Percentiles rank a stretch among this genome's conserved stretches.
Evolutionary conservation across 495 filamentous ascomycete species (phyloP).

Genomic region (Penicillium bialowiezense): DNA sequence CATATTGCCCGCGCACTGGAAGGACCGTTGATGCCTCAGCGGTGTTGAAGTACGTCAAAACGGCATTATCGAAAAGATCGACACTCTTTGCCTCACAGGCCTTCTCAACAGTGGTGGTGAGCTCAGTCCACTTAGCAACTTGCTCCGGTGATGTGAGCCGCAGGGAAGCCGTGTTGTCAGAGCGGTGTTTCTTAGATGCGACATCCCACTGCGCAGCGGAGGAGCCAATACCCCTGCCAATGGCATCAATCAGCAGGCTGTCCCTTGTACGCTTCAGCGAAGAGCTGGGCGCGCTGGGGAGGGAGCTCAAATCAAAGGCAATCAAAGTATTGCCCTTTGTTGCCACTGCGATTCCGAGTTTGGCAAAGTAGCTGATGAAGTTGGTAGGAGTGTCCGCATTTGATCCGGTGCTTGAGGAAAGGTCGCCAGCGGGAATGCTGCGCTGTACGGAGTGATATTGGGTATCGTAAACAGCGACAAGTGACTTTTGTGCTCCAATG

Average conservation of each 20-base stretch:
- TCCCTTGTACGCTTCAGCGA: slow-evolving; percentile 60
- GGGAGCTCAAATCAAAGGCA: slow-evolving; percentile 62
- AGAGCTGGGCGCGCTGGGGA: slow-evolving; percentile 39
- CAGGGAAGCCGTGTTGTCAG: slow-evolving; percentile 28
- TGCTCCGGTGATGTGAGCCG: slow-evolving; percentile 35
- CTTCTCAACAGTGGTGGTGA: slow-evolving; percentile 28
- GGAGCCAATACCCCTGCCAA: slow-evolving; percentile 54
- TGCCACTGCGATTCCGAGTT: slow-evolving; percentile 60
- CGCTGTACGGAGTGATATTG: slow-evolving; percentile 62
- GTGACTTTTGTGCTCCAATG: slow-evolving; percentile 43
- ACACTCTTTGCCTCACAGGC: slow-evolving; percentile 25
- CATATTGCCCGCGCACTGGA: slow-evolving; percentile 22
- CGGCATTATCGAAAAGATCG: slow-evolving; percentile 37
- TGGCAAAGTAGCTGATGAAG: slow-evolving; percentile 61
- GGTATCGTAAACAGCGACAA: slow-evolving; percentile 60
- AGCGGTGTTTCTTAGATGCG: slow-evolving; percentile 34
- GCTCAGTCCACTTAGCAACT: slow-evolving; percentile 34
- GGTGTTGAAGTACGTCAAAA: slow-evolving; percentile 32
- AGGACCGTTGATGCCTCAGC: slow-evolving; percentile 20
- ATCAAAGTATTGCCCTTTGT: slow-evolving; percentile 54
- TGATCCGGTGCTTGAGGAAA: slow-evolving; percentile 29
- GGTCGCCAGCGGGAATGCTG: slow-evolving; percentile 46
- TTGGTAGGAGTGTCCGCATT: slow-evolving; percentile 19
- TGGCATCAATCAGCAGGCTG: slow-evolving; percentile 67
- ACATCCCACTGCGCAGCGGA: slow-evolving; percentile 35